A percentile compares a stretch with the other conserved stretches of the same genome.
phyloP scores from a whole-genome alignment of 805 yeast species.

The Zygotorulaspora danielsina region DNA sequence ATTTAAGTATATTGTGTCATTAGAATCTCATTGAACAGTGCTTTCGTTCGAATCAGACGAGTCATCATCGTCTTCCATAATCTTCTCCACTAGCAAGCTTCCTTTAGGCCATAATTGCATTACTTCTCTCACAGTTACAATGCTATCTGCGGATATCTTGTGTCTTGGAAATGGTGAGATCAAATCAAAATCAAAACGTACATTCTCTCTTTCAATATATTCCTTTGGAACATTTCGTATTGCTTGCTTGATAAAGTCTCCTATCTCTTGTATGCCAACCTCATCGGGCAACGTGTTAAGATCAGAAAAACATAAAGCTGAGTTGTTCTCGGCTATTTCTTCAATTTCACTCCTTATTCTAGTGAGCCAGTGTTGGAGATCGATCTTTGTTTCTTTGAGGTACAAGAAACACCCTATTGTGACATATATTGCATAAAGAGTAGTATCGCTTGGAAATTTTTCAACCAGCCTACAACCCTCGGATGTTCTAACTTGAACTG shows the following conservation, averaged over 20 bases:
- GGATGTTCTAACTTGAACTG: constrained; percentile 33
- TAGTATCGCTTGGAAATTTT: constrained; percentile 20
- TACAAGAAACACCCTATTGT: constrained; percentile 28
- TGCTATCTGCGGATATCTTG: constrained; percentile 38
- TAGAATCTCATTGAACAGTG: too few species aligned
- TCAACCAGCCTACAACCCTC: constrained; percentile 30
- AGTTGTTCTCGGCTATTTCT: constrained; percentile 16
- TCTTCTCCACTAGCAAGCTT: constrained; percentile 50
- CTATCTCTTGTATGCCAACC: constrained; percentile 10
- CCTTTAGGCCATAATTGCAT: constrained; percentile 67
- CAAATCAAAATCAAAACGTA: constrained; percentile 48
- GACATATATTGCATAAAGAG: constrained; percentile 23
- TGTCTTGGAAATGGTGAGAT: constrained; percentile 61
- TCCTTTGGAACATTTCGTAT: constrained; percentile 12
- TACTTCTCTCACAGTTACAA: constrained; percentile 38
- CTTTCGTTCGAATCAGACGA: constrained; percentile 17
- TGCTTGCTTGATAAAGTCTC: constrained; percentile 15
- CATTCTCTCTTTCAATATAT: background rate
- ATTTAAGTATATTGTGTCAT: too few species aligned
- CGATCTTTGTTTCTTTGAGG: constrained; percentile 48
- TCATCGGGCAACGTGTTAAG: constrained; percentile 10
- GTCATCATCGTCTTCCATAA: constrained; percentile 33
- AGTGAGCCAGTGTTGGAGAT: constrained; percentile 65
- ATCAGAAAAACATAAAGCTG: constrained; percentile 24
- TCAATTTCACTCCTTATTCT: constrained; percentile 42